These are phyloP conservation scores for Fusarium decemcellulare DNA, from an alignment of 2,329 filamentous ascomycete species.

Conservation along the genomic window DNA sequence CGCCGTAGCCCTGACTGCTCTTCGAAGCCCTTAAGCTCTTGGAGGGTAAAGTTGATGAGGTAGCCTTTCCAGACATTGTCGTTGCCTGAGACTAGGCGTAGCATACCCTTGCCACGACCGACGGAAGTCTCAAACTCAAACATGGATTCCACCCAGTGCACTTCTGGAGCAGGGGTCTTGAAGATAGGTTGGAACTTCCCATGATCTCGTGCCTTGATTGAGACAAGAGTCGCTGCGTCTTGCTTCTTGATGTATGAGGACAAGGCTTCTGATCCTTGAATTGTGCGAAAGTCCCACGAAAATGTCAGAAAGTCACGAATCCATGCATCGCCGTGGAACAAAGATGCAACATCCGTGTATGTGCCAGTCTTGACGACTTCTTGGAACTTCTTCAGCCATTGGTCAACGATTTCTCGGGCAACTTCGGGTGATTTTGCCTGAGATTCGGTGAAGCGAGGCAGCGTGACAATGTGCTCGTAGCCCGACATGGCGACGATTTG, in stretches of 20 bases:
- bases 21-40: slow-evolving; percentile 40
- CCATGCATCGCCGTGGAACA: slow-evolving; percentile 46
- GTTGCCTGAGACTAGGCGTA: slow-evolving; percentile 11
- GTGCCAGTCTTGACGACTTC: slow-evolving; percentile 1
- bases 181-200: slow-evolving; percentile 7
- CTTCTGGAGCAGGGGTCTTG: not conserved
- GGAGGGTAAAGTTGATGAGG: slow-evolving; percentile 43
- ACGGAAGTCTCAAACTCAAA: slow-evolving; percentile 18
- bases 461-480: slow-evolving; percentile 4
- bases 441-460: slow-evolving; percentile 8
- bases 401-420: not conserved
- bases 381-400: slow-evolving; percentile 7
- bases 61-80: slow-evolving; percentile 43
- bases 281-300: slow-evolving; percentile 49
- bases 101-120: slow-evolving; percentile 19
- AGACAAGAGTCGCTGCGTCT: slow-evolving; percentile 5
- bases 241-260: slow-evolving; percentile 8
- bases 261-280: slow-evolving; percentile 30
- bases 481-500: not conserved
- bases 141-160: slow-evolving; percentile 18
- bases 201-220: slow-evolving; percentile 7
- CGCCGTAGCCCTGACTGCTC: slow-evolving; percentile 11
- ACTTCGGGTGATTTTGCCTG: slow-evolving; percentile 7
- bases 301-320: slow-evolving; percentile 48
- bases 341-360: not conserved